Conservation (phyloP, 176 grass and related monocot genomes). For the Alopecurus myosuroides region DNA sequence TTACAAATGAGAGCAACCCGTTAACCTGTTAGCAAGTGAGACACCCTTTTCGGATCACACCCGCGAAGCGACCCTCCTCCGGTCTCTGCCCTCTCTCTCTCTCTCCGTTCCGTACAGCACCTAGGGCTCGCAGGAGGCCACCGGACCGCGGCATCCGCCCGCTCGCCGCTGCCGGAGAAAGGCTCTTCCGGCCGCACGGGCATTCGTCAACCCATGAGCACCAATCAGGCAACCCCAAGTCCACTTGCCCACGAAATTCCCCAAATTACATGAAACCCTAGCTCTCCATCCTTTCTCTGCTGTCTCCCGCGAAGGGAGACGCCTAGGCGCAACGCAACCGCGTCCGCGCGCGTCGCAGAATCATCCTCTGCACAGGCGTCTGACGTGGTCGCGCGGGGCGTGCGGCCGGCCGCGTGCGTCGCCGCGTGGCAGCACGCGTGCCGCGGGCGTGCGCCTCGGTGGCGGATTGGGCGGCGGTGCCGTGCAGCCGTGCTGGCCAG, state of each 20-base stretch:
- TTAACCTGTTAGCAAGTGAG: neutral
- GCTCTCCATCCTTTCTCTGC: neutral
- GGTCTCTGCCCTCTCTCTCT: slow-evolving; percentile 2
- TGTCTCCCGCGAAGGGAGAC: neutral
- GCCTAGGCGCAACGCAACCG: neutral
- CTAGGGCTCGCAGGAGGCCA: slow-evolving; percentile 32
- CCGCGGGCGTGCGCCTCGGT: neutral
- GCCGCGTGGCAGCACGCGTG: neutral
- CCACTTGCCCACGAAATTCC: neutral
- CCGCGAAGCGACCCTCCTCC: slow-evolving; percentile 14
- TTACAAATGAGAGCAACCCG: no score
- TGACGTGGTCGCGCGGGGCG: neutral
- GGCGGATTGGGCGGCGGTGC: neutral
- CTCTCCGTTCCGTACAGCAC: slow-evolving; percentile 12
- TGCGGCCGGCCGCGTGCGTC: neutral
- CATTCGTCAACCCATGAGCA: neutral
- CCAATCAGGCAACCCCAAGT: neutral
- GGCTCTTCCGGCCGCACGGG: neutral
- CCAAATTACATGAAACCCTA: neutral
- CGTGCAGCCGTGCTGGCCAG: neutral
- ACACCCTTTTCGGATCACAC: slow-evolving; percentile 22
- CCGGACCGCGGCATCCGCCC: slow-evolving; percentile 8
- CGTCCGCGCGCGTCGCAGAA: neutral
- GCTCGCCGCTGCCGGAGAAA: slow-evolving; percentile 10
- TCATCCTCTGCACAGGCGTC: neutral